phyloP scores from a whole-genome alignment of 345 rosid genomes.

The Sisymbrium altissimum region DNA sequence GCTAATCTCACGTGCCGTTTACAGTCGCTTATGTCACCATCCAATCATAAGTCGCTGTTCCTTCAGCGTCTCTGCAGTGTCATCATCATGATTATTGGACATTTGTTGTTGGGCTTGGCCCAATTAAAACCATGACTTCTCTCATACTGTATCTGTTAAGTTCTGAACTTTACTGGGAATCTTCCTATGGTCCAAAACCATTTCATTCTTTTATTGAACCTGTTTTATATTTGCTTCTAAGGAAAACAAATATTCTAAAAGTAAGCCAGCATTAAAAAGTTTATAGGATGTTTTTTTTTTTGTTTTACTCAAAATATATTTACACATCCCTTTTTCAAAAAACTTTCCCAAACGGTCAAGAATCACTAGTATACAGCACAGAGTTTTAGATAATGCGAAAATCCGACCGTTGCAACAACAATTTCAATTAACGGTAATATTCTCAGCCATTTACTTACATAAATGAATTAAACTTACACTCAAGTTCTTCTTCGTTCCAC shows the following conservation, averaged over 20 bases:
- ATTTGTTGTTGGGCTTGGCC: slow-evolving; percentile 18
- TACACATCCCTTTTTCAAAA: not conserved
- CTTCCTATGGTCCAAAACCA: not conserved
- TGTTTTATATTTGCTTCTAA: not conserved
- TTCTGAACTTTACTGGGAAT: not conserved
- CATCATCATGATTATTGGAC: not conserved
- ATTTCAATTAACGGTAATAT: slow-evolving; percentile 15
- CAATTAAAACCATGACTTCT: not conserved
- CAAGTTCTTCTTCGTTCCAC: not conserved
- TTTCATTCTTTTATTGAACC: not conserved
- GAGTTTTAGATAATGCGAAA: slow-evolving; percentile 13
- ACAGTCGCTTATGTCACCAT: slow-evolving; percentile 36
- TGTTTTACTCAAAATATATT: not conserved
- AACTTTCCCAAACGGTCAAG: slow-evolving; percentile 17
- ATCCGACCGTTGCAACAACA: slow-evolving; percentile 47
- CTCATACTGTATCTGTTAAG: not conserved
- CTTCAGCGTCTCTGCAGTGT: not conserved
- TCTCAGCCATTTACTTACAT: not conserved
- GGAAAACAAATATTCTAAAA: not conserved
- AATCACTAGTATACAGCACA: not conserved
- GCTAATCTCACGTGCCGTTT: slow-evolving; percentile 24
- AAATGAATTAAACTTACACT: not conserved
- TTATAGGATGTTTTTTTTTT: not conserved
- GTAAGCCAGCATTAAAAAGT: not conserved
- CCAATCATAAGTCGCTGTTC: slow-evolving; percentile 32